Conservation (phyloP, 495 filamentous ascomycete species). For the Penicillium soppii region DNA sequence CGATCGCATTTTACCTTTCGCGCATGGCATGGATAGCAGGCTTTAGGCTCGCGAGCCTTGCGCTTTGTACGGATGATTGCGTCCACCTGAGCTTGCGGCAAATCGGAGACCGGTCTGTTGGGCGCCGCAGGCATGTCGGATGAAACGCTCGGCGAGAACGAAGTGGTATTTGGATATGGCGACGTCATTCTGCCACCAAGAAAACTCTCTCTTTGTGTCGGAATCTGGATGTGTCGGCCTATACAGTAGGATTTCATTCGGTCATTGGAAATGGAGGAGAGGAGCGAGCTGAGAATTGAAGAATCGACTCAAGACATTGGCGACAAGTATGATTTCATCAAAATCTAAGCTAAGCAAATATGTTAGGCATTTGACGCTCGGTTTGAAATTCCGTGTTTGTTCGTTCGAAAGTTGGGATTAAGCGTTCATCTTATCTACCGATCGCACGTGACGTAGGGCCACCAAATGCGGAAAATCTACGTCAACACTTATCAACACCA, state of each 20-base stretch:
- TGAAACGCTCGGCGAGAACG: conserved; percentile 21
- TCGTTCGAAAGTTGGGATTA: conserved; percentile 9
- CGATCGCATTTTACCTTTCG: conserved; percentile 76
- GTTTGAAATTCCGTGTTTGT: conserved; percentile 10
- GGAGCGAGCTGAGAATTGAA: not conserved
- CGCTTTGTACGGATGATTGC: conserved; percentile 52
- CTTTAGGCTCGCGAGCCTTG: conserved; percentile 50
- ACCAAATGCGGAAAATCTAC: conserved; percentile 22
- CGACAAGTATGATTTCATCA: not conserved
- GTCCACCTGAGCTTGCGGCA: conserved; percentile 48
- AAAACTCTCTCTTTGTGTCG: not conserved
- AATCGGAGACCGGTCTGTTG: conserved; percentile 37
- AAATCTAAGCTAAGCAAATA: not conserved
- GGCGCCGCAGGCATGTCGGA: conserved; percentile 26
- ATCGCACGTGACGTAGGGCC: conserved; percentile 25
- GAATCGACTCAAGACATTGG: not conserved
- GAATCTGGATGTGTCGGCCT: conserved; percentile 10
- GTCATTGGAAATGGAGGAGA: not conserved
- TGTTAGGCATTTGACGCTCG: conserved; percentile 1
- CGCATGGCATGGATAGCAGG: conserved; percentile 72
- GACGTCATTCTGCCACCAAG: conserved; percentile 33
- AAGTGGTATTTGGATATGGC: conserved; percentile 19
- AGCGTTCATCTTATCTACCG: conserved; percentile 6
- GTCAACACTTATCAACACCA: conserved; percentile 14
- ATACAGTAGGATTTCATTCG: conserved; percentile 9